These are phyloP conservation scores for Sarocladiaceae sp. DNA, from an alignment of 2,329 filamentous ascomycete genomes.

Conservation along the genomic window DNA sequence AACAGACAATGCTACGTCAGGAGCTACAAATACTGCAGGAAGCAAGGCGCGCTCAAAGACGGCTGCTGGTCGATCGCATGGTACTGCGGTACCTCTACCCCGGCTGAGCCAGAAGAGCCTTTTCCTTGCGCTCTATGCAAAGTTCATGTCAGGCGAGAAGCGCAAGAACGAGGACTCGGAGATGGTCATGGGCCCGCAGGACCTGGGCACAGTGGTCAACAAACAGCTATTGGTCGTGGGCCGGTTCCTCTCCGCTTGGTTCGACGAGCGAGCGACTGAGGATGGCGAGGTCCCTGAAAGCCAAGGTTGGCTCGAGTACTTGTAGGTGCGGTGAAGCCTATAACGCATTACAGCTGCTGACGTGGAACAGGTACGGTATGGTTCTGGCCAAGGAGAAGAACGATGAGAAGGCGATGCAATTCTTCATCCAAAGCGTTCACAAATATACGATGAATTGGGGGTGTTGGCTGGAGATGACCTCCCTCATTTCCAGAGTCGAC, in stretches of 20 bases:
- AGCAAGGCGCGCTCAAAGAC: slow-evolving; percentile 4
- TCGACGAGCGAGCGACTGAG: slow-evolving; percentile 56
- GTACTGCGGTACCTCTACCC: slow-evolving; percentile 30
- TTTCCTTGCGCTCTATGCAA: slow-evolving; percentile 88
- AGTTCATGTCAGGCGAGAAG: slow-evolving; percentile 90
- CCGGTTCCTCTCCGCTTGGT: slow-evolving; percentile 73
- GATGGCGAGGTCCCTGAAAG: slow-evolving; percentile 55
- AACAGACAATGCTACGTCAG: slow-evolving; percentile 23
- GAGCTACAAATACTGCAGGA: slow-evolving; percentile 22
- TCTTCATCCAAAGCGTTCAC: slow-evolving; percentile 82
- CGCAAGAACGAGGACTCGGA: slow-evolving; percentile 93
- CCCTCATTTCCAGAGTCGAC: slow-evolving; percentile 70
- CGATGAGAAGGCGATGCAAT: slow-evolving; percentile 75
- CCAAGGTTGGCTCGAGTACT: slow-evolving; percentile 90
- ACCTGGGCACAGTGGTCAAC: slow-evolving; percentile 78
- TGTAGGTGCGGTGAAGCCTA: slow-evolving; percentile 37
- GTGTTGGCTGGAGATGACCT: slow-evolving; percentile 88
- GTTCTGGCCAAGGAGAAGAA: slow-evolving; percentile 87
- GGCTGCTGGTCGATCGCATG: background rate
- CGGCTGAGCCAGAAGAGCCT: slow-evolving; percentile 81
- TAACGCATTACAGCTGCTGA: slow-evolving; percentile 2
- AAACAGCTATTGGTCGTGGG: slow-evolving; percentile 75
- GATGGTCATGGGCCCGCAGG: slow-evolving; percentile 91
- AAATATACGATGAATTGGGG: slow-evolving; percentile 95
- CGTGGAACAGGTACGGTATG: slow-evolving; percentile 63